These are phyloP conservation scores for Aspergillus vadensis DNA, from an alignment of 2,329 filamentous ascomycete species.

Conservation along the genomic window DNA sequence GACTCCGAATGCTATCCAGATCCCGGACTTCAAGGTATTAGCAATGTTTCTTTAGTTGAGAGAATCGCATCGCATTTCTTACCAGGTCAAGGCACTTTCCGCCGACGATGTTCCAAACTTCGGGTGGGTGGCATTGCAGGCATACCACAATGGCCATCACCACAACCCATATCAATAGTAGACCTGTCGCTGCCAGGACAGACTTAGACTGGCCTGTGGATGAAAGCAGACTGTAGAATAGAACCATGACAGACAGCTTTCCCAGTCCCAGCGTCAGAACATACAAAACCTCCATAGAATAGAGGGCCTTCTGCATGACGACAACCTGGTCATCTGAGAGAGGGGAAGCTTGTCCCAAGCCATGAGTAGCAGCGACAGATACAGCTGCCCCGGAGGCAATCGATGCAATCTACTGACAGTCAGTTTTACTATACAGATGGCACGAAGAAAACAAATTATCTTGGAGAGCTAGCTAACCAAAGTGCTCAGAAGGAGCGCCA, in stretches of 20 bases:
- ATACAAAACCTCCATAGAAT: not conserved
- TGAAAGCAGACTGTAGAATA: conserved; percentile 3
- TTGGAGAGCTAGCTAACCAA: not conserved
- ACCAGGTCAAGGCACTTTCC: conserved; percentile 1
- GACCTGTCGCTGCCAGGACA: not conserved
- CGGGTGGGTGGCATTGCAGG: not conserved
- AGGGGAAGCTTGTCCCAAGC: not conserved
- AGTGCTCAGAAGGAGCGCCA: conserved; percentile 6
- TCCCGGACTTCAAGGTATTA: not conserved
- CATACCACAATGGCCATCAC: not conserved
- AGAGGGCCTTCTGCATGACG: not conserved
- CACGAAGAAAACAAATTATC: not conserved
- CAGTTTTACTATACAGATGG: not conserved
- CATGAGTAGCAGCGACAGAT: conserved; percentile 1
- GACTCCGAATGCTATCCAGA: not conserved
- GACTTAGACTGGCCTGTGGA: not conserved
- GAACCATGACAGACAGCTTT: not conserved
- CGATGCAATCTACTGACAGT: not conserved
- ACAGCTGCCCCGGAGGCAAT: conserved; percentile 1
- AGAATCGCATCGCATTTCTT: not conserved
- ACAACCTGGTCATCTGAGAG: not conserved
- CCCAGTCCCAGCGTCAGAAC: conserved; percentile 3
- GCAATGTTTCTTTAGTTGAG: not conserved
- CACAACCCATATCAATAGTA: not conserved
- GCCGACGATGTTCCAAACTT: not conserved